Evolutionary conservation across 208 protist genomes (phyloP).

Genomic region (Trypanosoma avium): DNA sequence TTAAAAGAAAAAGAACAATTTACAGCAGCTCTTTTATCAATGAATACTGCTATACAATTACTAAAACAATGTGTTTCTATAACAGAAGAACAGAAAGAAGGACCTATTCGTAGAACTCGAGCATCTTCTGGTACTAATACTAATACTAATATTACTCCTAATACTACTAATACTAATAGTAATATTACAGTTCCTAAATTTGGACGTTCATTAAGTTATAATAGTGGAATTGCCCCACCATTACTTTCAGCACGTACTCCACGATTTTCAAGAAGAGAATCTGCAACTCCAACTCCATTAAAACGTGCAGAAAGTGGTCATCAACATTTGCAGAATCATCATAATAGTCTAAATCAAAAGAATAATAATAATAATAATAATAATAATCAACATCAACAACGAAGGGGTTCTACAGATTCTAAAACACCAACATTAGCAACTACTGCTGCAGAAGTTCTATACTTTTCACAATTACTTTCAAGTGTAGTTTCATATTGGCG

Average conservation of each 20-base stretch:
- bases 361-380: not conserved
- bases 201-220: slow-evolving; percentile 17
- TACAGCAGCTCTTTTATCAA: not conserved
- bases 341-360: not conserved
- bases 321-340: not conserved
- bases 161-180: not conserved
- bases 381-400: not conserved
- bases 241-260: not conserved
- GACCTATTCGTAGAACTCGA: not conserved
- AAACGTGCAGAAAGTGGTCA: not conserved
- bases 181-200: not conserved
- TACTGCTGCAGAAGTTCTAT: slow-evolving; percentile 3
- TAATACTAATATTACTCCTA: not conserved
- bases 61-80: slow-evolving; percentile 9
- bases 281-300: not conserved
- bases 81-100: slow-evolving; percentile 4
- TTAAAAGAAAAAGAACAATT: slow-evolving; percentile 11
- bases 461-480: not conserved
- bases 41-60: slow-evolving; percentile 16
- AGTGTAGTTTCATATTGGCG: not conserved
- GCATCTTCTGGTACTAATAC: not conserved
- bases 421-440: not conserved
- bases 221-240: not conserved
- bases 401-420: not conserved
- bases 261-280: not conserved